phyloP scores from a whole-genome alignment of 2,329 filamentous ascomycete genomes.

The Gaeumannomyces tritici region DNA sequence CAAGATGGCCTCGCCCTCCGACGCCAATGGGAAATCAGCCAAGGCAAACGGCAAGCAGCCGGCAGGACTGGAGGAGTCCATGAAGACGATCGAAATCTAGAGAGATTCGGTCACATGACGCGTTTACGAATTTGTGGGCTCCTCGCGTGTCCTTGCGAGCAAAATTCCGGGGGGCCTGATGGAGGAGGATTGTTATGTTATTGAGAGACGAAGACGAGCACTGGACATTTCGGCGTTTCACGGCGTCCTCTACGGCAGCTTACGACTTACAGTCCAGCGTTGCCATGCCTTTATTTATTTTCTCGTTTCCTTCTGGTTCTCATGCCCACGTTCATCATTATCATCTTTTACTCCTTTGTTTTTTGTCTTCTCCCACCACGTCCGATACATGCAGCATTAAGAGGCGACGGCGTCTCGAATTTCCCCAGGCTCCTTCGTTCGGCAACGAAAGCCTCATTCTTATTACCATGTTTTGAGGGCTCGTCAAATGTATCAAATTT shows the following conservation, averaged over 20 bases:
- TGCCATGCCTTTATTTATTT: not conserved
- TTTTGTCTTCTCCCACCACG: not conserved
- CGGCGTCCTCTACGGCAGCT: not conserved
- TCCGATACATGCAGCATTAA: constrained; percentile 3
- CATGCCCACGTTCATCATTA: not conserved
- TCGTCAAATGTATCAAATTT: not conserved
- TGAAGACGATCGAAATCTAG: constrained; percentile 56
- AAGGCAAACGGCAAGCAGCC: constrained; percentile 35
- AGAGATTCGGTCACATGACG: constrained; percentile 11
- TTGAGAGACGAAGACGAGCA: not conserved
- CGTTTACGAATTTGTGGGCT: not conserved
- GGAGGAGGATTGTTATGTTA: not conserved
- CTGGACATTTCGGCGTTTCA: not conserved
- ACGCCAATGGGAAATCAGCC: constrained; percentile 26
- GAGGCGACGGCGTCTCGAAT: not conserved
- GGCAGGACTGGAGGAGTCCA: constrained; percentile 35
- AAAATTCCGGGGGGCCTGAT: not conserved
- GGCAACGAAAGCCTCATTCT: not conserved
- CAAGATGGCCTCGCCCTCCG: constrained; percentile 16
- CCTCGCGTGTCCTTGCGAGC: not conserved
- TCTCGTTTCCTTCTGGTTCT: not conserved
- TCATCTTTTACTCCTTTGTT: not conserved
- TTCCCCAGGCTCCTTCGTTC: not conserved
- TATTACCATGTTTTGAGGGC: not conserved
- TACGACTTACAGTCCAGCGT: not conserved